Conservation (phyloP, 148 eudicot species). For the Amaranthus cruentus region DNA sequence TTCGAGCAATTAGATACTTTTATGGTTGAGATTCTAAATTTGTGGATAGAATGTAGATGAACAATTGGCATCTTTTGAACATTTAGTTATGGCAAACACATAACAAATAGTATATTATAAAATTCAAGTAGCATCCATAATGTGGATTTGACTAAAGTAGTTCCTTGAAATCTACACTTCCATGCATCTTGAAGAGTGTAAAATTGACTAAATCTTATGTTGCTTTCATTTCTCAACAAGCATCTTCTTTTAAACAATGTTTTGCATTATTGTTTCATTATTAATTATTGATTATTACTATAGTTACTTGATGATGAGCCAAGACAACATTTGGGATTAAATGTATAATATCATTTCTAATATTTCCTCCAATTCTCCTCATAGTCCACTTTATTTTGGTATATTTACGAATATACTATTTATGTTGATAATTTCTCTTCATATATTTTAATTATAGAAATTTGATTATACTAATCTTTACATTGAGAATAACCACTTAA, state of each 20-base stretch:
- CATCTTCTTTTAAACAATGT: conserved; percentile 25
- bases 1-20: background rate
- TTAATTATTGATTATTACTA: too few species aligned
- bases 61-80: background rate
- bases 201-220: conserved; percentile 24
- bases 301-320: background rate
- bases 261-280: conserved; percentile 4
- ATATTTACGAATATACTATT: too few species aligned
- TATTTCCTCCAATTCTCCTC: too few species aligned
- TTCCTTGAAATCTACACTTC: conserved; percentile 21
- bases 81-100: background rate
- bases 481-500: too few species aligned
- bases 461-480: too few species aligned
- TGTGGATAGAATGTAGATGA: background rate
- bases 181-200: conserved; percentile 20
- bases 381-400: too few species aligned
- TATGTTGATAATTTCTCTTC: too few species aligned
- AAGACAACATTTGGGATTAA: conserved; percentile 2
- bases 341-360: too few species aligned
- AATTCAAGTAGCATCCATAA: conserved; percentile 5
- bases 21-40: conserved; percentile 9
- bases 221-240: conserved; percentile 23
- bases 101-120: conserved; percentile 3
- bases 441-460: too few species aligned
- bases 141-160: conserved; percentile 14